Base-by-base conservation (phyloP, 257 asterid genomes). In the Leonotis leonurus region DNA sequence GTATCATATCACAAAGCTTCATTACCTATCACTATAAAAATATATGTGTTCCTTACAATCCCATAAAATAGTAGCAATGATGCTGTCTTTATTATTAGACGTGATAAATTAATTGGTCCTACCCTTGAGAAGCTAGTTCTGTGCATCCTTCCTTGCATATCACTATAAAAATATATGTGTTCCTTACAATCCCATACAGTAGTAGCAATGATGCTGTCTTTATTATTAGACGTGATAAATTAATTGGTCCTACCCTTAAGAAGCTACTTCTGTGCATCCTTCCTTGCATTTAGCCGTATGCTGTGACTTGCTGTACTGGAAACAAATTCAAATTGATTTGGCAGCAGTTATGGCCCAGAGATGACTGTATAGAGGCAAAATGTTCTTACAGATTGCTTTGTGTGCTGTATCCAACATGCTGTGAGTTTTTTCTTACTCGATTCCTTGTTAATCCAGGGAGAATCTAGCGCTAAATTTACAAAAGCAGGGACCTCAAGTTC, bases 401-500 rank as follows among this genome's bases (percentile, higher is more conserved):
- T 36, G 33, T 33, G 60, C 50, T 33, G 9, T 57, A 54, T 58
- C n/a, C n/a, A n/a, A n/a, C n/a, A n/a, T n/a, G n/a, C n/a, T n/a
- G n/a, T n/a, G 27, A 1, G 21, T 21, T 58, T 41, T 60, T 33
- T 57, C 61, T 37, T 24, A 67, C 22, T 35, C 32, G 17, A 49
- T 26, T 46, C 10, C 45, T 14, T 48, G 22, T 61, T 37, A 20
- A n/a, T 17, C 51, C 80, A 89, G 96, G 90, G 77, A 57, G 59
- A 73, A 76, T 67, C 51, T 90, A 69, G 90, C 72, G 3, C 82
- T 75, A 60, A 78, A 69, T 62, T 64, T 88, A 46, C 80, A 71
- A 58, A 70, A 58, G 45, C 74, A 62, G 21, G 96, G 97, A 40
- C 90, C 89, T 33, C 54, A 49, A n/a, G 22, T 56, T 68, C 84